Conservation (phyloP, 805 yeast genomes). For the Candida succiphila region DNA sequence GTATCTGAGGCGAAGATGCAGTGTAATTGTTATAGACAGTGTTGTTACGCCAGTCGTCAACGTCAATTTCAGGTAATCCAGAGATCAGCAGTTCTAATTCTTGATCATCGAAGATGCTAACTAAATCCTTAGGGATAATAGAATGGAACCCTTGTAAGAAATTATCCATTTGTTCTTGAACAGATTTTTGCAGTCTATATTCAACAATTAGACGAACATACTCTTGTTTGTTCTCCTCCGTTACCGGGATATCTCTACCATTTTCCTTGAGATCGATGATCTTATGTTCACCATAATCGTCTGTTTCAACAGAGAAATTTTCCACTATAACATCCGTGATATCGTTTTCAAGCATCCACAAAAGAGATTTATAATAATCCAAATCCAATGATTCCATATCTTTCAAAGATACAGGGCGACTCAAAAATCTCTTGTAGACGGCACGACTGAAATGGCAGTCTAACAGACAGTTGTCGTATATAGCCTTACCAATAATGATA, state of each 20-base stretch:
- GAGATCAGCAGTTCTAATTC: constrained; percentile 87
- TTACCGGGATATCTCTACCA: constrained; percentile 79
- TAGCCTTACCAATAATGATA: constrained; percentile 87
- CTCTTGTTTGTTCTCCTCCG: constrained; percentile 84
- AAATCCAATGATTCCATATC: constrained; percentile 93
- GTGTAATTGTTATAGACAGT: constrained; percentile 75
- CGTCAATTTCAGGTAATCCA: constrained; percentile 94
- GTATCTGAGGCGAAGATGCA: constrained; percentile 74
- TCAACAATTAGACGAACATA: constrained; percentile 83
- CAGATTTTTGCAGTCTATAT: constrained; percentile 73
- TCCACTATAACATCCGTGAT: constrained; percentile 93
- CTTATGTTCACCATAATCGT: constrained; percentile 87
- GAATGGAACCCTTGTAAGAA: constrained; percentile 85
- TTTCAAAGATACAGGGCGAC: constrained; percentile 70
- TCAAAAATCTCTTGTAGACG: constrained; percentile 80
- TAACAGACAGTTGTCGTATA: constrained; percentile 72
- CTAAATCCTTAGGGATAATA: constrained; percentile 72
- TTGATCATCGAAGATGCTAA: constrained; percentile 88
- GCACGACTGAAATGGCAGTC: constrained; percentile 96
- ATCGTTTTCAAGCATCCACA: constrained; percentile 96
- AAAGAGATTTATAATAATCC: constrained; percentile 82
- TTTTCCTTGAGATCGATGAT: constrained; percentile 71
- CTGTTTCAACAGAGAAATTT: constrained; percentile 87
- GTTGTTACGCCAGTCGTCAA: constrained; percentile 90
- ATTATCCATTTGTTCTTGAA: constrained; percentile 78